phyloP scores from a whole-genome alignment of 208 protist genomes.

The Trypanosoma avium region DNA sequence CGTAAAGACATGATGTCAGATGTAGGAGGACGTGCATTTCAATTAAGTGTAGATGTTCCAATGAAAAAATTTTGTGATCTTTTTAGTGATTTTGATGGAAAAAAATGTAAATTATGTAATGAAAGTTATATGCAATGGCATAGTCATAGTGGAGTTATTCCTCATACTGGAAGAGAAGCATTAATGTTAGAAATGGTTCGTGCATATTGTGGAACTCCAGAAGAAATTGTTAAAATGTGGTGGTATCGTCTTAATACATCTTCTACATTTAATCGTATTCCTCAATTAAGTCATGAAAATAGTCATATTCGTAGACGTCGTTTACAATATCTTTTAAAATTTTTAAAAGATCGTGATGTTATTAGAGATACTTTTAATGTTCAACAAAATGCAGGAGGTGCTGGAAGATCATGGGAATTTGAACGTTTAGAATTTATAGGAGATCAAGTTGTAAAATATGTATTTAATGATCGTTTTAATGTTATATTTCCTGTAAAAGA shows the following conservation, averaged over 20 bases:
- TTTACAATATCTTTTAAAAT: conserved; percentile 75
- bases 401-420: conserved; percentile 82
- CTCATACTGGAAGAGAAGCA: conserved; percentile 70
- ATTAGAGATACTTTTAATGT: conserved; percentile 77
- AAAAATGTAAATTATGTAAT: conserved; percentile 88
- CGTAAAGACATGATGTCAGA: conserved; percentile 64
- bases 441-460: conserved; percentile 88
- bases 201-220: conserved; percentile 77
- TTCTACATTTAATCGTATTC: conserved; percentile 59
- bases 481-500: conserved; percentile 68
- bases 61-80: conserved; percentile 68
- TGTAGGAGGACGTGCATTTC: conserved; percentile 14
- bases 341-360: conserved; percentile 73
- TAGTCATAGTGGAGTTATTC: conserved; percentile 56
- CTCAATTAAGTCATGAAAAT: conserved; percentile 65
- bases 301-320: conserved; percentile 66
- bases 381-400: conserved; percentile 27
- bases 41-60: conserved; percentile 63
- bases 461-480: conserved; percentile 72
- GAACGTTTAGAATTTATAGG: conserved; percentile 87
- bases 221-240: conserved; percentile 74
- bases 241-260: conserved; percentile 61
- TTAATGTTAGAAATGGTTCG: conserved; percentile 81
- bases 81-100: conserved; percentile 78
- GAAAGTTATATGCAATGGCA: conserved; percentile 81